These are phyloP conservation scores for Noccaea bulbosa DNA, from an alignment of 345 rosid genomes.

Conservation along the genomic window DNA sequence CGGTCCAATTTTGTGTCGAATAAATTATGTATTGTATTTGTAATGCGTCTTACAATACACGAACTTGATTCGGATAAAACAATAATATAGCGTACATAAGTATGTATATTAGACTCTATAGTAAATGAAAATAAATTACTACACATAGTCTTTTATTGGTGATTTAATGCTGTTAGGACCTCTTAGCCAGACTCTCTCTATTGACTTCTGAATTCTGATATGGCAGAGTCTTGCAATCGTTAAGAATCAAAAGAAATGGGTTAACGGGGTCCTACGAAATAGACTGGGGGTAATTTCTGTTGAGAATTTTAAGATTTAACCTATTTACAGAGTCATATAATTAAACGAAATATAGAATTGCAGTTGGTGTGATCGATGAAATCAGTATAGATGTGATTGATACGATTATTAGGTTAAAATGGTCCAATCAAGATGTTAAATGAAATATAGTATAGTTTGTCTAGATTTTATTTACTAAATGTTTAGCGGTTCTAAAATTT, in stretches of 20 bases:
- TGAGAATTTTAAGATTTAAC: constrained; percentile 19
- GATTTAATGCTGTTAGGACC: neutral
- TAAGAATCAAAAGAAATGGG: neutral
- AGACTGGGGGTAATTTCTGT: neutral
- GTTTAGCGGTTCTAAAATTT: neutral
- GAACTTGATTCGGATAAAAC: neutral
- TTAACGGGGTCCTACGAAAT: neutral
- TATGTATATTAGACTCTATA: too few species aligned
- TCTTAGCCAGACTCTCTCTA: constrained; percentile 15
- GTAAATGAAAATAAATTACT: neutral
- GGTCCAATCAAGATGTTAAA: constrained; percentile 10
- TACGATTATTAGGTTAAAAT: constrained; percentile 5
- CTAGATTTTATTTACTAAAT: neutral
- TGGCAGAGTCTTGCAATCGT: neutral
- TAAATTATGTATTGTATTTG: neutral
- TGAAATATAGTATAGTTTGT: neutral
- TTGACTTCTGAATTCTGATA: constrained; percentile 1
- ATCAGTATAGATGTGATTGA: constrained; percentile 15
- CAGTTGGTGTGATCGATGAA: constrained; percentile 16
- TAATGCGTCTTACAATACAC: neutral
- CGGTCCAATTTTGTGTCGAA: too few species aligned
- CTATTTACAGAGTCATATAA: neutral
- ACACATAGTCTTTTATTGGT: neutral
- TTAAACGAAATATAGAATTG: neutral
- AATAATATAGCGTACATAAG: neutral